Evolutionary conservation across 352 stramenopile species (phyloP).

Genomic region (Pythium phragmiticola): DNA sequence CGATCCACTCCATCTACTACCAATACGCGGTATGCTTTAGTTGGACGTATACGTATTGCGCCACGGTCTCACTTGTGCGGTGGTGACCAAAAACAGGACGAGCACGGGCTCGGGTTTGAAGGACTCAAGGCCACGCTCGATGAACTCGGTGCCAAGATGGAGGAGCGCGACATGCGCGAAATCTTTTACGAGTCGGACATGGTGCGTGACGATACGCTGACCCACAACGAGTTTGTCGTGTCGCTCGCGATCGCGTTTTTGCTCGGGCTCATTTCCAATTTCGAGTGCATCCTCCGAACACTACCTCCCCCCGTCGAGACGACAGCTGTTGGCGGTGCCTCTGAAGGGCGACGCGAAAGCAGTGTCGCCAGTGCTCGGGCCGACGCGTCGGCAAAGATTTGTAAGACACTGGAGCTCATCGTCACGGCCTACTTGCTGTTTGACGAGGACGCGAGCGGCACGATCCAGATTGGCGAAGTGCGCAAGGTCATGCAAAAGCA

Average conservation of each 20-base stretch:
- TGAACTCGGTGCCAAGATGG: conserved; percentile 60
- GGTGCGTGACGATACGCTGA: conserved; percentile 82
- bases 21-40: conserved; percentile 50
- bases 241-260: conserved; percentile 84
- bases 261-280: conserved; percentile 75
- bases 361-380: conserved; percentile 11
- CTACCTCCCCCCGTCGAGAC: conserved; percentile 9
- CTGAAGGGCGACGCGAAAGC: conserved; percentile 12
- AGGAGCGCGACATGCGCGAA: conserved; percentile 65
- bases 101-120: conserved; percentile 63
- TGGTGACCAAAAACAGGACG: conserved; percentile 19
- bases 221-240: conserved; percentile 85
- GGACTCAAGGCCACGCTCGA: conserved; percentile 61
- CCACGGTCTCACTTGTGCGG: conserved; percentile 3
- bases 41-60: not conserved
- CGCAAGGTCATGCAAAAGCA: conserved; percentile 62
- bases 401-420: conserved; percentile 80
- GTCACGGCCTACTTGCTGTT: conserved; percentile 85
- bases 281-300: conserved; percentile 43
- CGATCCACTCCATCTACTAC: conserved; percentile 63
- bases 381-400: conserved; percentile 48
- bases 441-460: conserved; percentile 79
- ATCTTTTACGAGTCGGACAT: conserved; percentile 91
- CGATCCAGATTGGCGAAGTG: conserved; percentile 77
- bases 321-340: not conserved